A percentile compares a stretch with the other conserved stretches of the same genome.
These are phyloP conservation scores for Plenodomus biglobosus DNA, from an alignment of 2,329 filamentous ascomycete genomes.

Conservation along the genomic window DNA sequence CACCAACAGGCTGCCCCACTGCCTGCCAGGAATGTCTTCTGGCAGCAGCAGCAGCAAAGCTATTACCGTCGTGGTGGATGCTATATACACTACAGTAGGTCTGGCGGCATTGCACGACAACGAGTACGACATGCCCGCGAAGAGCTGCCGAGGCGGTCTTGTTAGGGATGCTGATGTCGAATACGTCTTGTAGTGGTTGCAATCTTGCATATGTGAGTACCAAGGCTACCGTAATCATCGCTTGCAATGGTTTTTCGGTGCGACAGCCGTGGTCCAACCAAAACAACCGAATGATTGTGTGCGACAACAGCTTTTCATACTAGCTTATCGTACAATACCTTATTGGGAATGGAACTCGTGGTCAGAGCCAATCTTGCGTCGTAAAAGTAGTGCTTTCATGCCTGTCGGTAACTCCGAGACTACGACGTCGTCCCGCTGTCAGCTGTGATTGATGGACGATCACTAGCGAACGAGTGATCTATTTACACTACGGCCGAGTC, in stretches of 20 bases:
- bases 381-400: background rate
- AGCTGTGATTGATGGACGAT: conserved; percentile 4
- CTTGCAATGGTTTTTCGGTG: background rate
- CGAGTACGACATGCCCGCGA: background rate
- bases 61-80: background rate
- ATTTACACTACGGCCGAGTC: no score
- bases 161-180: background rate
- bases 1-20: background rate
- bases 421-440: conserved; percentile 7
- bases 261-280: background rate
- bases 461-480: conserved; percentile 3
- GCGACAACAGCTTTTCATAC: conserved; percentile 12
- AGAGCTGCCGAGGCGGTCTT: background rate
- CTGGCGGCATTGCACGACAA: background rate
- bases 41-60: background rate
- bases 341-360: conserved; percentile 9
- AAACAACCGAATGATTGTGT: conserved; percentile 17
- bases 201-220: background rate
- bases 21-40: background rate
- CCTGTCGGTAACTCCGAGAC: conserved; percentile 7
- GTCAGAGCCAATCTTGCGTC: conserved; percentile 12
- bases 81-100: no score
- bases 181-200: background rate
- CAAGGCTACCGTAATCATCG: background rate
- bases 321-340: conserved; percentile 20